Percentiles rank a stretch among this genome's conserved stretches.
phyloP scores from a whole-genome alignment of 495 filamentous ascomycete genomes.

The Chaetomium fimeti region DNA sequence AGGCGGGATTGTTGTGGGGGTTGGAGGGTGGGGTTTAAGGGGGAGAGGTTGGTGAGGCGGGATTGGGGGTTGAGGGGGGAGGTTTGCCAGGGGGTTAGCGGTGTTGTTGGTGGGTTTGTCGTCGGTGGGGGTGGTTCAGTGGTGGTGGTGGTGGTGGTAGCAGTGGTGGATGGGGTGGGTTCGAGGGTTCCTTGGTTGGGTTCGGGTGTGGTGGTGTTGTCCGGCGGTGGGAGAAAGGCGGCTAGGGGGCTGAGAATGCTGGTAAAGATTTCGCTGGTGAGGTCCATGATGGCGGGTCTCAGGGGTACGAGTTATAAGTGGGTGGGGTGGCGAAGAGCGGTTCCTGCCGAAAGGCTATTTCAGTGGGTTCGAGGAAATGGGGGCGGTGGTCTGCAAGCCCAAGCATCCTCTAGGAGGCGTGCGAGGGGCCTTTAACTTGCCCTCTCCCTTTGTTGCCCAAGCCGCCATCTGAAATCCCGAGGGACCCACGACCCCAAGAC shows the following conservation, averaged over 20 bases:
- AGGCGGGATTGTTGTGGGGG: neutral
- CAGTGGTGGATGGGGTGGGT: neutral
- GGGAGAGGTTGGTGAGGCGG: slow-evolving; percentile 39
- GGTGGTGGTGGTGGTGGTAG: neutral
- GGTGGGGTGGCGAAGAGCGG: neutral
- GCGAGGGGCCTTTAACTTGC: neutral
- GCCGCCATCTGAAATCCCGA: neutral
- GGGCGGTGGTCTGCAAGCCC: neutral
- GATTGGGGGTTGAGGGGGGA: slow-evolving; percentile 41
- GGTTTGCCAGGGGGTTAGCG: slow-evolving; percentile 26
- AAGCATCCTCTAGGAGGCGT: neutral
- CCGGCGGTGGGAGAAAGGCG: slow-evolving; percentile 16
- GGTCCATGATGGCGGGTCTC: slow-evolving; percentile 26
- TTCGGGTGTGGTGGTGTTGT: neutral
- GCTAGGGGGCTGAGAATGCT: slow-evolving; percentile 32
- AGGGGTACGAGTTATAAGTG: neutral
- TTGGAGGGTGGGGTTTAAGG: slow-evolving; percentile 23
- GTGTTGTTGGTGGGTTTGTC: neutral
- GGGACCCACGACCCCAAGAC: neutral
- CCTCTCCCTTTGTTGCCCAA: neutral
- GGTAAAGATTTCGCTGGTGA: slow-evolving; percentile 28
- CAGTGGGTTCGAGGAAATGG: neutral
- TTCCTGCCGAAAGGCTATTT: neutral
- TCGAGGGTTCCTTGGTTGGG: neutral
- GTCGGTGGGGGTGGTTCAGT: neutral